Evolutionary conservation across 106 monocot species (phyloP).

Genomic region (Dendrobium nobile): DNA sequence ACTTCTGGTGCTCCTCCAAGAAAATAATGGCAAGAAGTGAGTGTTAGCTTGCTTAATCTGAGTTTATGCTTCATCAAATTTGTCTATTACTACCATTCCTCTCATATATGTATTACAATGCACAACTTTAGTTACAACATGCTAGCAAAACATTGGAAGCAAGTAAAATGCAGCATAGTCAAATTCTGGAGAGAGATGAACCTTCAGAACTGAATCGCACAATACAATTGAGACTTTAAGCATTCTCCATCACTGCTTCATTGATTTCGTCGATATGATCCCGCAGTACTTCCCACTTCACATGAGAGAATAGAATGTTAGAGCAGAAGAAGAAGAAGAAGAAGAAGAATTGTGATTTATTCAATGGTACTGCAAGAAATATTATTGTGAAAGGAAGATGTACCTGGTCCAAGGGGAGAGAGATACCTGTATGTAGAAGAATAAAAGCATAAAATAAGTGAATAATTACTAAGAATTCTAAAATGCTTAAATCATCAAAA

Average conservation of each 20-base stretch:
- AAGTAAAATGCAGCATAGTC: no score
- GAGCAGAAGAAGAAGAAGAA: neutral
- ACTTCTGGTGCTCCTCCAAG: no score
- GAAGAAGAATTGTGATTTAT: neutral
- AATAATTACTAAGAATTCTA: neutral
- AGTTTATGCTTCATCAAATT: no score
- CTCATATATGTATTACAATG: no score
- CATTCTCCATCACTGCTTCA: neutral
- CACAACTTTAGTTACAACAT: no score
- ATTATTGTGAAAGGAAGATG: neutral
- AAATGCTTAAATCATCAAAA: neutral
- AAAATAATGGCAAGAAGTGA: no score
- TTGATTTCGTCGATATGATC: conserved; percentile 7
- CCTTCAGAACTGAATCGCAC: no score
- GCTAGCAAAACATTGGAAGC: no score
- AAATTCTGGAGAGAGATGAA: no score
- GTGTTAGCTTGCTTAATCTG: no score
- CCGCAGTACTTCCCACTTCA: conserved; percentile 7
- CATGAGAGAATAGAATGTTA: neutral
- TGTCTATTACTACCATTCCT: no score
- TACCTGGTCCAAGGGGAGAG: conserved; percentile 6
- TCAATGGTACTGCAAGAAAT: neutral
- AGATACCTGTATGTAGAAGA: neutral
- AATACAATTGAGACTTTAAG: neutral
- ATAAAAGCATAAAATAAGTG: neutral